A percentile compares a stretch with the other conserved stretches of the same genome.
Conservation (phyloP, 2,329 filamentous ascomycete species). For the Meredithiella fracta region DNA sequence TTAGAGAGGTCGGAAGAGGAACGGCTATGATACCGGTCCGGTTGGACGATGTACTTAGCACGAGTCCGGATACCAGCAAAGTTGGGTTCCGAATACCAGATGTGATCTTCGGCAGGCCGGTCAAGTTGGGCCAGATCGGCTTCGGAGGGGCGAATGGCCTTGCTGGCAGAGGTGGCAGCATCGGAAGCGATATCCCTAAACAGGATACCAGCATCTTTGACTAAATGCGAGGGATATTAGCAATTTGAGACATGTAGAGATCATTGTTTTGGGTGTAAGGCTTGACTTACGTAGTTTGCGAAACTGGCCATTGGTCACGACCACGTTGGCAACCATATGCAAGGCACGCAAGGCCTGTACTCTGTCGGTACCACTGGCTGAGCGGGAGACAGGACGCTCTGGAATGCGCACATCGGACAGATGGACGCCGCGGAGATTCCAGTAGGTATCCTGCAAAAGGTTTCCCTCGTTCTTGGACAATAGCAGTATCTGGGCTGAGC, state of each 20-base stretch:
- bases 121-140: constrained; percentile 67
- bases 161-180: constrained; percentile 63
- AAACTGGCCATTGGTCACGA: constrained; percentile 94
- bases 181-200: constrained; percentile 85
- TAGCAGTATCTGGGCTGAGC: constrained; percentile 68
- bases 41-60: constrained; percentile 47
- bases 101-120: constrained; percentile 71
- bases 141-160: constrained; percentile 58
- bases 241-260: constrained; percentile 1
- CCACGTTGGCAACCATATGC: constrained; percentile 69
- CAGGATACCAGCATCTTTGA: constrained; percentile 66
- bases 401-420: constrained; percentile 45
- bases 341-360: constrained; percentile 71
- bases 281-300: constrained; percentile 61
- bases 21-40: constrained; percentile 44
- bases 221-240: constrained; percentile 19
- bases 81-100: constrained; percentile 79
- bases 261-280: background rate
- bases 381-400: constrained; percentile 54
- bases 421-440: constrained; percentile 67
- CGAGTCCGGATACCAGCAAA: constrained; percentile 54
- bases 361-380: constrained; percentile 64
- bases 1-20: constrained; percentile 22
- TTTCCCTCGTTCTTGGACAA: constrained; percentile 93
- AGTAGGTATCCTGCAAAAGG: constrained; percentile 90